Conservation (phyloP, 257 asterid species). For the Rehmannia glutinosa region DNA sequence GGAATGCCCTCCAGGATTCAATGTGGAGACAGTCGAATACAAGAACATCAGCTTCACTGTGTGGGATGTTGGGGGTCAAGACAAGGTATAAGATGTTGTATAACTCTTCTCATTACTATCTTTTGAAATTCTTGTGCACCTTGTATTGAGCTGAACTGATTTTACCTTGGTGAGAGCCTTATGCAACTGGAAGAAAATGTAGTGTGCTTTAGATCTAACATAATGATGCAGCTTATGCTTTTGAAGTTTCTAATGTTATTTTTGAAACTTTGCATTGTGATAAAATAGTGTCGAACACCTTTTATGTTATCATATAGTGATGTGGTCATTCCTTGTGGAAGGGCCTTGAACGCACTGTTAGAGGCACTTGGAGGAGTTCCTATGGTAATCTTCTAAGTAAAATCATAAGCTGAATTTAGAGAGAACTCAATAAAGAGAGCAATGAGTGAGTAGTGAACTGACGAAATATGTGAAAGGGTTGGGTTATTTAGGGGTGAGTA, state of each 20-base stretch:
- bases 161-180: not conserved
- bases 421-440: no score
- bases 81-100: conserved; percentile 16
- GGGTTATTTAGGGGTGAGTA: not conserved
- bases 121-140: not conserved
- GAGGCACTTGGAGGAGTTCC: no score
- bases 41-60: conserved; percentile 37
- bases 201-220: not conserved
- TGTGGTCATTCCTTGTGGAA: no score
- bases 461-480: not conserved
- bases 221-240: not conserved
- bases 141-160: not conserved
- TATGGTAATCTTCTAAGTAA: no score
- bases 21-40: conserved; percentile 33
- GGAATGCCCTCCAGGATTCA: conserved; percentile 22
- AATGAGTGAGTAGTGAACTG: not conserved
- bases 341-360: no score
- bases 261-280: no score
- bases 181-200: not conserved
- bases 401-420: no score
- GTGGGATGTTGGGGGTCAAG: conserved; percentile 43
- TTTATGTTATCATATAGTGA: no score
- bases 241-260: not conserved
- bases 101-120: not conserved
- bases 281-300: no score